Evolutionary conservation across 805 yeast species (phyloP).

Genomic region (Wickerhamomyces chaumierensis): DNA sequence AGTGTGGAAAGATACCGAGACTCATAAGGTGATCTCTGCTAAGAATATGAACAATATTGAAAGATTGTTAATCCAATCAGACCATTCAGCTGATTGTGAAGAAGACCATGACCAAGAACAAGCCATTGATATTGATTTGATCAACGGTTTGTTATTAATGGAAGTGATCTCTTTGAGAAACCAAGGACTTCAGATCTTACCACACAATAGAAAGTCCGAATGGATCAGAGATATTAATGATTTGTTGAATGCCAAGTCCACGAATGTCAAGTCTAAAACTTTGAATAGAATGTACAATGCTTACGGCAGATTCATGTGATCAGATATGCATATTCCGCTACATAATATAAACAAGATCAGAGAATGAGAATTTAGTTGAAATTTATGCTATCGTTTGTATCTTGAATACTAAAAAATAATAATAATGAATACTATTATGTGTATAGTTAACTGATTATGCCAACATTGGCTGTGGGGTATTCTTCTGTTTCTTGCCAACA

Average conservation of each 20-base stretch:
- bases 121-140: constrained; percentile 20
- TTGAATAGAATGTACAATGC: constrained; percentile 52
- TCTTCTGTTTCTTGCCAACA: neutral
- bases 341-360: too few species aligned
- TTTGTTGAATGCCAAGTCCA: constrained; percentile 29
- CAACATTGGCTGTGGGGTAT: neutral
- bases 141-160: constrained; percentile 53
- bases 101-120: constrained; percentile 7
- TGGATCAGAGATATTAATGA: constrained; percentile 60
- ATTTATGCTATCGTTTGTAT: too few species aligned
- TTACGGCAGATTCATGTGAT: constrained; percentile 29
- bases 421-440: too few species aligned
- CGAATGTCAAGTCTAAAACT: constrained; percentile 31
- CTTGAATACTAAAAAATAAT: too few species aligned
- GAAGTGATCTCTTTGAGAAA: constrained; percentile 50
- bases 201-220: constrained; percentile 34
- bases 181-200: constrained; percentile 38
- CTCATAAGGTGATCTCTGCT: constrained; percentile 23
- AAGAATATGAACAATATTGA: constrained; percentile 48
- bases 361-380: too few species aligned
- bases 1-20: constrained; percentile 8
- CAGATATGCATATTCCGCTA: too few species aligned
- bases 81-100: constrained; percentile 11
- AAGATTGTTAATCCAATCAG: constrained; percentile 33
- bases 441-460: too few species aligned